Percentiles rank a stretch among this genome's conserved stretches.
phyloP scores from a whole-genome alignment of 2,329 filamentous ascomycete genomes.

The Massarina eburnea region DNA sequence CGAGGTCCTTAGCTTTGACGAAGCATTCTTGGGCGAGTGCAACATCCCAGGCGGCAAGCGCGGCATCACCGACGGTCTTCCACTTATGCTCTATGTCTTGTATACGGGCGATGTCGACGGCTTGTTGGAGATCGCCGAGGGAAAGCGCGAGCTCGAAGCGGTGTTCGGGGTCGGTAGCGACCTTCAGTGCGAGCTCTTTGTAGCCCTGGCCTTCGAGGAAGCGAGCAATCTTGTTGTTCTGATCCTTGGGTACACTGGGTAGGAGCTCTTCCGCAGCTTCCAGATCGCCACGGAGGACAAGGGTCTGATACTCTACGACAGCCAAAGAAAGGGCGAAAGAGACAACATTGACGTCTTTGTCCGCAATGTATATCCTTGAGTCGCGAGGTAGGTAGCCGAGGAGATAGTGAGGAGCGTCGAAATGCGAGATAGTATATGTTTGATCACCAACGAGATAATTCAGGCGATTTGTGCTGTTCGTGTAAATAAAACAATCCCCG shows the following conservation, averaged over 20 bases:
- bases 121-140: constrained; percentile 81
- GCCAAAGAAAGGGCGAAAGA: constrained; percentile 89
- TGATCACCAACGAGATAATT: constrained; percentile 98
- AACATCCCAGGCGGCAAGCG: constrained; percentile 83
- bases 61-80: constrained; percentile 95
- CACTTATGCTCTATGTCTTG: constrained; percentile 95
- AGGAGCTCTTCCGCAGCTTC: constrained; percentile 87
- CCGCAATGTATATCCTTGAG: constrained; percentile 89
- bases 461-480: constrained; percentile 91
- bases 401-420: constrained; percentile 92
- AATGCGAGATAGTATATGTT: constrained; percentile 96
- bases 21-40: constrained; percentile 91
- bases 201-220: constrained; percentile 97
- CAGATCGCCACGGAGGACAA: constrained; percentile 91
- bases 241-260: constrained; percentile 79
- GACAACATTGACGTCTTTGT: constrained; percentile 91
- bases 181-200: constrained; percentile 91
- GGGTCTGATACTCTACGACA: constrained; percentile 94
- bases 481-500: constrained; percentile 98
- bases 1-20: constrained; percentile 83
- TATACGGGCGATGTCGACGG: constrained; percentile 78
- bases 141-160: constrained; percentile 90
- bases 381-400: constrained; percentile 94
- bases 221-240: constrained; percentile 96
- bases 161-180: constrained; percentile 93